These are phyloP conservation scores for Chytriomyces confervae DNA, from an alignment of 192 early-diverging fungal species.

Conservation along the genomic window DNA sequence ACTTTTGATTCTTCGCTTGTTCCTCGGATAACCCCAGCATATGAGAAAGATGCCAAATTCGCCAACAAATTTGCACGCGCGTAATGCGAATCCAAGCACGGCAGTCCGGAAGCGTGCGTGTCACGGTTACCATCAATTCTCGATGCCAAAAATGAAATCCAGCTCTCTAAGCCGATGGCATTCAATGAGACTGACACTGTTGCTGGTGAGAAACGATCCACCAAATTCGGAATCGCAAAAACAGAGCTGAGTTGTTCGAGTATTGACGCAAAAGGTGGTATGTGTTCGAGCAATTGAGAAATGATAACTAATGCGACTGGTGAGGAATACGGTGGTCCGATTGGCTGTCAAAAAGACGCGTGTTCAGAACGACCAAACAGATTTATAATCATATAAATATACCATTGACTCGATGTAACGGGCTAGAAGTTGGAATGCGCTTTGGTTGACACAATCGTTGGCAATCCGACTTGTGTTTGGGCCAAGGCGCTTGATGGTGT, in stretches of 20 bases:
- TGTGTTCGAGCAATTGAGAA: background rate
- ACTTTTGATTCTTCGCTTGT: background rate
- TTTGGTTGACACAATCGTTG: too few relatives aligned
- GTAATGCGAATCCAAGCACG: background rate
- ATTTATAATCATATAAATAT: too few relatives aligned
- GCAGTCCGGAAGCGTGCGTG: too few relatives aligned
- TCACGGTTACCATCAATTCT: background rate
- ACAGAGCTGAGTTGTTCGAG: background rate
- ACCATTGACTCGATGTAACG: too few relatives aligned
- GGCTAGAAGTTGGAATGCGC: too few relatives aligned
- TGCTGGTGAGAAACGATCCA: background rate
- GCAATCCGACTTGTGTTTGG: too few relatives aligned
- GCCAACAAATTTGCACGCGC: background rate
- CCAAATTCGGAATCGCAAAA: background rate
- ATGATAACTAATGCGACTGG: background rate
- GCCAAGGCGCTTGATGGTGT: too few relatives aligned
- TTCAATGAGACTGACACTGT: conserved; percentile 34
- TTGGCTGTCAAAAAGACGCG: background rate
- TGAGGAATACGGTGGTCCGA: background rate
- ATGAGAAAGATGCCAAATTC: background rate
- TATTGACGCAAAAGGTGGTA: background rate
- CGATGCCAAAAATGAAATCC: background rate
- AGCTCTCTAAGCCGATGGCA: background rate
- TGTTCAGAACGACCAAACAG: too few relatives aligned
- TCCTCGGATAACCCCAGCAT: background rate